Base-by-base conservation (phyloP, 352 stramenopile species). In the Pythium brassicae region DNA sequence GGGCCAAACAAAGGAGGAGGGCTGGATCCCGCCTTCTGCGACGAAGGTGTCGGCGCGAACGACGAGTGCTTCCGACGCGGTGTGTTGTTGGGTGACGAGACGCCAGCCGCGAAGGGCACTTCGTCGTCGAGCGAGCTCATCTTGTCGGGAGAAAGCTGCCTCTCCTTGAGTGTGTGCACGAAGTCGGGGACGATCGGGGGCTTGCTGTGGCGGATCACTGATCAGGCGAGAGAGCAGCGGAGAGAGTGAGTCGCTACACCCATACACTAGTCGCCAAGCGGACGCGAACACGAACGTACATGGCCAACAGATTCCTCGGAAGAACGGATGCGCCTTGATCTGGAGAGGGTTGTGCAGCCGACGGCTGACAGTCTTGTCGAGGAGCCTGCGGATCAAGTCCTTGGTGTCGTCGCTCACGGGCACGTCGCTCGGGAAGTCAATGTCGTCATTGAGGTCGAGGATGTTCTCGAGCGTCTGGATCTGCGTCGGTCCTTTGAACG, bases 301-400 rank as follows among this genome's bases (percentile, higher is more conserved):
- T 57, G 96, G 83, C 86, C 87, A 97, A 48, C 95, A 78, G n/a
- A 94, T 57, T 9, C 80, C 73, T 49, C 69, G 69, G 68, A 98
- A 98, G 72, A 90, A 98, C 42, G 87, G 78, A 69, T 98, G 94
- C 29, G 74, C 72, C 74, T 97, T 93, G 57, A 98, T 97, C 27
- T 97, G 72, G 27, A 86, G 70, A 65, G 91, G 84, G 48, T 98
- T 83, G 65, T 97, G 96, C 12, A 98, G 63, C 19, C 97, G 66
- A 45, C 73, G 60, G 37, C 25, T 40, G 17, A 66, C 57, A 23
- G 54, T 65, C 48, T 77, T 75, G 37, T 54, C 53, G 2, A 81
- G 61, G 25, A 81, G 55, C 22, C 60, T 54, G 22, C 64, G 57
- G 61, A 94, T 89, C 39, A 98, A 69, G 62, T 97, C 87, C 26